Conservation (phyloP, 1,284 basidiomycete genomes). For the Naganishia cerealis region DNA sequence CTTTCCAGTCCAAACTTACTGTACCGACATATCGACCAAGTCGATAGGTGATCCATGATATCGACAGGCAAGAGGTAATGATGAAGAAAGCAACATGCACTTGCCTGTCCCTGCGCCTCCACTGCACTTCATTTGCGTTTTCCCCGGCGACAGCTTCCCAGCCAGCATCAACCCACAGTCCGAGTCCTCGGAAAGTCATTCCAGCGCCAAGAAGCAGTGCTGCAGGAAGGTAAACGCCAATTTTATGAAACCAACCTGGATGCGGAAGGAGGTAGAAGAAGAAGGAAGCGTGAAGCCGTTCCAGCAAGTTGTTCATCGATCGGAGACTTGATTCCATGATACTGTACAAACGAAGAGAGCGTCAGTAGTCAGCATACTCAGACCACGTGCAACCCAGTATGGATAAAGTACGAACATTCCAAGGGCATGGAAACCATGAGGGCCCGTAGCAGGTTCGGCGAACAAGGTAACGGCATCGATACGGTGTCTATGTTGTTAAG, state of each 20-base stretch:
- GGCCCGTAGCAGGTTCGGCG: constrained; percentile 80
- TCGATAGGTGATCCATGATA: constrained; percentile 6
- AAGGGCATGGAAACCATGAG: constrained; percentile 90
- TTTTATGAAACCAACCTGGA: constrained; percentile 77
- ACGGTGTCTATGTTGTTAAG: constrained; percentile 68
- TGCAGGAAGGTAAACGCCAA: constrained; percentile 83
- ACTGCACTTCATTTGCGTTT: constrained; percentile 42
- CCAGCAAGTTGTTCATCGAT: constrained; percentile 86
- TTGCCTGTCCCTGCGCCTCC: constrained; percentile 39
- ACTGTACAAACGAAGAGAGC: constrained; percentile 58
- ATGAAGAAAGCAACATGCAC: constrained; percentile 28
- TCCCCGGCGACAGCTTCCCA: constrained; percentile 54
- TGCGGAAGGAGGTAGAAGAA: constrained; percentile 86
- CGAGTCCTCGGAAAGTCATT: constrained; percentile 76
- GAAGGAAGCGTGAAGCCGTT: constrained; percentile 90
- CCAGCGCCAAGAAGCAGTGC: constrained; percentile 75
- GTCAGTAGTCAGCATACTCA: not conserved
- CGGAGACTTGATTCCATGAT: constrained; percentile 80
- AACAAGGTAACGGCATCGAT: constrained; percentile 93
- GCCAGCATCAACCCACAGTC: constrained; percentile 68
- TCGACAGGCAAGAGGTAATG: constrained; percentile 1
- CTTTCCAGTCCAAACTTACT: not conserved
- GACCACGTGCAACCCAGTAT: not conserved
- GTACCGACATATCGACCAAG: not conserved
- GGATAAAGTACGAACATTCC: constrained; percentile 63